These are phyloP conservation scores for Chytriomyces hyalinus DNA, from an alignment of 192 early-diverging fungal species.

Conservation along the genomic window DNA sequence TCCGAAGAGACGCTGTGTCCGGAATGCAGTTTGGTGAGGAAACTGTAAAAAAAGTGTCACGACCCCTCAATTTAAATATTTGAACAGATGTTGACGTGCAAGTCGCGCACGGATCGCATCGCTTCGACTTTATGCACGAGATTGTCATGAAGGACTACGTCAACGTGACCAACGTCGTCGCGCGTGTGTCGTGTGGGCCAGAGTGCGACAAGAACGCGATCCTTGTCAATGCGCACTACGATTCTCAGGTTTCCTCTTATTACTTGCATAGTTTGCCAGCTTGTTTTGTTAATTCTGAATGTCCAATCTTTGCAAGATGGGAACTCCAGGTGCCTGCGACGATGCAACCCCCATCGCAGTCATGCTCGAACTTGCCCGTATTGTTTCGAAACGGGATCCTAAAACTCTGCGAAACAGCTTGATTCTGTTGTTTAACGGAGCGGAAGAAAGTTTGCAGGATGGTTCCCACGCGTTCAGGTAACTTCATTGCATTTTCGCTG, in stretches of 20 bases:
- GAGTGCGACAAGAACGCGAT: constrained; percentile 69
- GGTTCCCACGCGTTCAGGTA: constrained; percentile 69
- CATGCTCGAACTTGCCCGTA: constrained; percentile 66
- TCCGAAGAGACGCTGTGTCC: constrained; percentile 38
- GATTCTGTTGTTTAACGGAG: constrained; percentile 72
- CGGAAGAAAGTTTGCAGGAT: constrained; percentile 78
- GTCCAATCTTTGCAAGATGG: background rate
- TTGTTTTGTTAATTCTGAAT: background rate
- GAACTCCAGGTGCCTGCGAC: constrained; percentile 61
- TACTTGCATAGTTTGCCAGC: background rate
- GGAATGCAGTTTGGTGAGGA: background rate
- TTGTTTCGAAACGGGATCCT: constrained; percentile 37
- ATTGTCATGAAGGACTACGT: constrained; percentile 66
- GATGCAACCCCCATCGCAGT: constrained; percentile 74
- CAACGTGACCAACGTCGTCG: constrained; percentile 76
- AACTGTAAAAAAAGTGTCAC: background rate
- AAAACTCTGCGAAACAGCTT: constrained; percentile 42
- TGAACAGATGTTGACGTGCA: constrained; percentile 66
- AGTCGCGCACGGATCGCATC: constrained; percentile 65
- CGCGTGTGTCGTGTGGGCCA: constrained; percentile 70
- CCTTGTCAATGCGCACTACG: constrained; percentile 75
- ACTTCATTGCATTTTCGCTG: too few species aligned
- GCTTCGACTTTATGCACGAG: constrained; percentile 75
- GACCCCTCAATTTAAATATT: background rate
- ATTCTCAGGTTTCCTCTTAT: constrained; percentile 43